Conservation (phyloP, 176 grass and related monocot genomes). For the Cenchrus fungigraminus region DNA sequence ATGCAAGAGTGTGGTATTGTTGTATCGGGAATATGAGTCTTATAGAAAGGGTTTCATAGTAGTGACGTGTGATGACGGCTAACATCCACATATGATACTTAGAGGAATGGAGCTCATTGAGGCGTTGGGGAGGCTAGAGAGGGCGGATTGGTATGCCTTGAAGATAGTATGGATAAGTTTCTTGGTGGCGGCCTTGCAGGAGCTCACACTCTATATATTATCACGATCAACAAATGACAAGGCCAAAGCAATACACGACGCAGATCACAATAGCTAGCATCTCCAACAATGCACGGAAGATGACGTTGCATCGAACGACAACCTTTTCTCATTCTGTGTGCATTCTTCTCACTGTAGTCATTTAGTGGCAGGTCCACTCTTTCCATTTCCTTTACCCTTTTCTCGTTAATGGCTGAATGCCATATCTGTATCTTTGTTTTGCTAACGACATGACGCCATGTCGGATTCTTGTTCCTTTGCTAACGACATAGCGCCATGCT, state of each 20-base stretch:
- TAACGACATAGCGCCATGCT: not conserved
- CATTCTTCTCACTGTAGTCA: not conserved
- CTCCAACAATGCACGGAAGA: not conserved
- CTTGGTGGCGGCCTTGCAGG: not conserved
- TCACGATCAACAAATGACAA: not conserved
- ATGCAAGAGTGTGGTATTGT: too few species aligned
- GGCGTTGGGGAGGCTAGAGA: too few species aligned
- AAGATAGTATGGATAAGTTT: too few species aligned
- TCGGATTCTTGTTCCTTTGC: not conserved
- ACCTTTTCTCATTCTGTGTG: not conserved
- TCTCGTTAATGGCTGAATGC: too few species aligned
- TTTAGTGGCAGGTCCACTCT: not conserved
- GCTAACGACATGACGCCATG: too few species aligned
- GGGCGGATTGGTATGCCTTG: too few species aligned
- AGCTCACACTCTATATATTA: not conserved
- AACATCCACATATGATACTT: too few species aligned
- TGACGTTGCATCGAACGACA: not conserved
- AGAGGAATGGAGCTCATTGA: too few species aligned
- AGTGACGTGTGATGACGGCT: too few species aligned
- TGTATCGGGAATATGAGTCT: too few species aligned
- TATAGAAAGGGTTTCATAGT: too few species aligned
- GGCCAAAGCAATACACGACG: not conserved
- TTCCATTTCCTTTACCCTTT: not conserved
- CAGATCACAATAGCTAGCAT: not conserved
- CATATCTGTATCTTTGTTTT: not conserved